Evolutionary conservation across 495 filamentous ascomycete species (phyloP).

Genomic region (Lophiotrema nucula): DNA sequence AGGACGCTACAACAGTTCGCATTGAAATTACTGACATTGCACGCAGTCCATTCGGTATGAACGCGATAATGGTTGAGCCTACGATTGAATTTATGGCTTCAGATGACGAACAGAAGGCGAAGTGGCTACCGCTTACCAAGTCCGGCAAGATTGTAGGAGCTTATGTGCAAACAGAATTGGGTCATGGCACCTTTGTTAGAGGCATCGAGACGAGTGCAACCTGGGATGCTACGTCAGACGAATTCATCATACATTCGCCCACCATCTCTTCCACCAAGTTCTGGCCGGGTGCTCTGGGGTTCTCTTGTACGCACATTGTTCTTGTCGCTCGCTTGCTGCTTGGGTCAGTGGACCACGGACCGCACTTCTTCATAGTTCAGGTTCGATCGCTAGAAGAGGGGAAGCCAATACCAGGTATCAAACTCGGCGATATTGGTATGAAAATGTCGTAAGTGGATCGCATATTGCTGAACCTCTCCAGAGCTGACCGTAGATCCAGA

Average conservation of each 20-base stretch:
- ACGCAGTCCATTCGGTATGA: conserved; percentile 12
- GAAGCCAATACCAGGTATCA: conserved; percentile 34
- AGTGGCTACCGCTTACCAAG: conserved; percentile 9
- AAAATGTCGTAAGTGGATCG: conserved; percentile 32
- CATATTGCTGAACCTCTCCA: conserved; percentile 6
- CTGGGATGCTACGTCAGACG: conserved; percentile 29
- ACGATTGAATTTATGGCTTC: background rate
- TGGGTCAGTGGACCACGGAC: conserved; percentile 31
- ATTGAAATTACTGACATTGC: too few relatives aligned
- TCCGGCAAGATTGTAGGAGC: conserved; percentile 9
- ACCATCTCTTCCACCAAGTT: conserved; percentile 37
- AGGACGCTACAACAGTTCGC: background rate
- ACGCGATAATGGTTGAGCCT: conserved; percentile 1
- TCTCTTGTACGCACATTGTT: conserved; percentile 36
- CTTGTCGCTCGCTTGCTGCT: conserved; percentile 38
- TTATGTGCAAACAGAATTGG: conserved; percentile 22
- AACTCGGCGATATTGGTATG: conserved; percentile 37
- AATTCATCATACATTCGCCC: conserved; percentile 38
- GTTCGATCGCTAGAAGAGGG: conserved; percentile 35
- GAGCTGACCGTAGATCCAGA: too few relatives aligned
- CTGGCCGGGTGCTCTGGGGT: conserved; percentile 35
- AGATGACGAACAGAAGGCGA: conserved; percentile 8
- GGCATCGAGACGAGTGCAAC: conserved; percentile 39
- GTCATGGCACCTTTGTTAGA: conserved; percentile 34
- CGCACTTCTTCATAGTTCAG: conserved; percentile 41